Conservation (phyloP, 2,329 filamentous ascomycete species). For the Arthrobotrys pseudoclavata region DNA sequence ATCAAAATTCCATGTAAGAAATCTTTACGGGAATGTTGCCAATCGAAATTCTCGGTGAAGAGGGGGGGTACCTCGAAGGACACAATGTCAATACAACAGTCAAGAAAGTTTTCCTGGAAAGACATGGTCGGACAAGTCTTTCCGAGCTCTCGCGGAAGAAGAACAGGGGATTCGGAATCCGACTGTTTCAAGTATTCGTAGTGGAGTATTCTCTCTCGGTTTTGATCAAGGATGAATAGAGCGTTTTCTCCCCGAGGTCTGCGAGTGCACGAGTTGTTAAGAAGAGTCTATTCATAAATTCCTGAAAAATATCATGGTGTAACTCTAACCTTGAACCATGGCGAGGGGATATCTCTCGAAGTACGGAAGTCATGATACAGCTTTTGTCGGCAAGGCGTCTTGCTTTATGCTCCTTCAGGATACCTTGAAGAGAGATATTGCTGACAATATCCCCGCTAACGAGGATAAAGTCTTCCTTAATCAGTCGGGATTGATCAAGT, state of each 20-base stretch:
- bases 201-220: conserved; percentile 84
- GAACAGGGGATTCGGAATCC: conserved; percentile 75
- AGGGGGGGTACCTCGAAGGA: conserved; percentile 93
- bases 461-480: conserved; percentile 90
- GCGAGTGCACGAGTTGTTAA: not conserved
- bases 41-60: conserved; percentile 98
- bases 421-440: conserved; percentile 85
- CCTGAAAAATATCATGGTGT: not conserved
- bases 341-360: conserved; percentile 80
- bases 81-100: conserved; percentile 96
- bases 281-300: not conserved
- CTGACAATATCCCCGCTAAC: conserved; percentile 94
- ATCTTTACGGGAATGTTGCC: conserved; percentile 87
- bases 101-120: conserved; percentile 87
- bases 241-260: conserved; percentile 66
- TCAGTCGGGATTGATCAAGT: conserved; percentile 85
- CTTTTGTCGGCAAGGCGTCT: conserved; percentile 88
- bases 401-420: conserved; percentile 82
- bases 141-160: conserved; percentile 84
- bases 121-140: conserved; percentile 81
- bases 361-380: conserved; percentile 96
- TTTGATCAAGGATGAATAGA: conserved; percentile 87
- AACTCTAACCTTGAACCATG: conserved; percentile 81
- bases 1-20: conserved; percentile 94
- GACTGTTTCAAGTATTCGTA: conserved; percentile 90